phyloP scores from a whole-genome alignment of 805 yeast species.

The Candida sonorensis region DNA sequence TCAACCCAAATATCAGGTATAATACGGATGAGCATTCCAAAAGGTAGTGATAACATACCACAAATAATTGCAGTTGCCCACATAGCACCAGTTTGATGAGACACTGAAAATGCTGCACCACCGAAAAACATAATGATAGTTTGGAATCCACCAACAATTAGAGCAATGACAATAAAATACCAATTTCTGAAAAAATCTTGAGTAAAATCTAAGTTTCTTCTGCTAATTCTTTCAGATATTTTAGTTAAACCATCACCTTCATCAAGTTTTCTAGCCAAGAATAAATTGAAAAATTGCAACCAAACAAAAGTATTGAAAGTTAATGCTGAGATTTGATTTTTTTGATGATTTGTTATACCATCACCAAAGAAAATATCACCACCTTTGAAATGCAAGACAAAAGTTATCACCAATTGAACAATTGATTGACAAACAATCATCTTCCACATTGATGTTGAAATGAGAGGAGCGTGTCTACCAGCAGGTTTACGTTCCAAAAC shows the following conservation, averaged over 20 bases:
- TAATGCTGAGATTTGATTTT: slow-evolving; percentile 65
- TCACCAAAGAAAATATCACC: slow-evolving; percentile 43
- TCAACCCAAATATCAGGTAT: slow-evolving; percentile 77
- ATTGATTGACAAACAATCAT: slow-evolving; percentile 88
- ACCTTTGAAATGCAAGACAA: slow-evolving; percentile 78
- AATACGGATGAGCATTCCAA: slow-evolving; percentile 68
- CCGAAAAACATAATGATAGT: slow-evolving; percentile 92
- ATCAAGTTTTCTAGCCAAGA: slow-evolving; percentile 86
- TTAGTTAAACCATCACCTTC: slow-evolving; percentile 66
- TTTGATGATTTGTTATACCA: slow-evolving; percentile 33
- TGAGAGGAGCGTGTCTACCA: slow-evolving; percentile 72
- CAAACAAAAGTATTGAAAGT: slow-evolving; percentile 96
- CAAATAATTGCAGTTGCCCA: slow-evolving; percentile 86
- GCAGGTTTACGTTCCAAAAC: slow-evolving; percentile 78
- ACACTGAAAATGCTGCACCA: slow-evolving; percentile 87
- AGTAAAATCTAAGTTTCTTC: slow-evolving; percentile 71
- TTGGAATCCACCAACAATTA: slow-evolving; percentile 77
- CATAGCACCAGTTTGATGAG: slow-evolving; percentile 72
- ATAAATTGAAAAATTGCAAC: slow-evolving; percentile 92
- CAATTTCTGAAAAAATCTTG: slow-evolving; percentile 75
- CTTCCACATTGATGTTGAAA: slow-evolving; percentile 94
- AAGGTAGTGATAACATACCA: slow-evolving; percentile 77
- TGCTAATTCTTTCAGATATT: slow-evolving; percentile 51
- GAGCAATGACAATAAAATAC: slow-evolving; percentile 69
- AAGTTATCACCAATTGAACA: slow-evolving; percentile 74